phyloP scores from a whole-genome alignment of 371 early-diverging fungal genomes.

The Actinomortierella ambigua region DNA sequence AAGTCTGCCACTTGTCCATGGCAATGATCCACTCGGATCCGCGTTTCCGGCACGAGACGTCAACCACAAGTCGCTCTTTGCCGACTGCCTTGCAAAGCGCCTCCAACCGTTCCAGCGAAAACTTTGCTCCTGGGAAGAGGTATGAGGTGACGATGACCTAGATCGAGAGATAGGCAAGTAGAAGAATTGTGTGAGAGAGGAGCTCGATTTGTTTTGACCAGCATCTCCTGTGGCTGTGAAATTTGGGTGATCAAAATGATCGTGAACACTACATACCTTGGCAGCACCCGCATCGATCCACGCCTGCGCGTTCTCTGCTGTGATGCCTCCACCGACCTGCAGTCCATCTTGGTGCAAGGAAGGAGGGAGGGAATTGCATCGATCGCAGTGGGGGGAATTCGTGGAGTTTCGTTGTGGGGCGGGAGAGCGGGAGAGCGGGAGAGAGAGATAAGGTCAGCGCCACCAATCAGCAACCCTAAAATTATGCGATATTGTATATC shows the following conservation, averaged over 20 bases:
- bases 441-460: slow-evolving; percentile 3
- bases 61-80: slow-evolving; percentile 86
- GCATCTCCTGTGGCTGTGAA: too few species aligned
- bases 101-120: slow-evolving; percentile 69
- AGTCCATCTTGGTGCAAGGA: slow-evolving; percentile 55
- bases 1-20: slow-evolving; percentile 96
- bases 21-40: slow-evolving; percentile 90
- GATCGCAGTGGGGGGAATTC: too few species aligned
- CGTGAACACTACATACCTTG: slow-evolving; percentile 61
- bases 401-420: background rate
- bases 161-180: background rate
- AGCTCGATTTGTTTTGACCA: background rate
- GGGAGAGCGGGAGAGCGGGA: background rate
- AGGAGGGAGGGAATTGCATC: slow-evolving; percentile 3
- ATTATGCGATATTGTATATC: background rate
- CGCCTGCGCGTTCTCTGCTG: slow-evolving; percentile 76
- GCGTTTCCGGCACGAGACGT: slow-evolving; percentile 85
- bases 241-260: too few species aligned
- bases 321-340: slow-evolving; percentile 97
- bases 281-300: slow-evolving; percentile 91
- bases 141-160: slow-evolving; percentile 95
- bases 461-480: background rate
- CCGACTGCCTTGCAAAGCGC: slow-evolving; percentile 70
- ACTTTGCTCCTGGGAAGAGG: slow-evolving; percentile 84
- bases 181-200: background rate